Base-by-base conservation (phyloP, 371 early-diverging fungal species). In the Pancytospora epiphaga region DNA sequence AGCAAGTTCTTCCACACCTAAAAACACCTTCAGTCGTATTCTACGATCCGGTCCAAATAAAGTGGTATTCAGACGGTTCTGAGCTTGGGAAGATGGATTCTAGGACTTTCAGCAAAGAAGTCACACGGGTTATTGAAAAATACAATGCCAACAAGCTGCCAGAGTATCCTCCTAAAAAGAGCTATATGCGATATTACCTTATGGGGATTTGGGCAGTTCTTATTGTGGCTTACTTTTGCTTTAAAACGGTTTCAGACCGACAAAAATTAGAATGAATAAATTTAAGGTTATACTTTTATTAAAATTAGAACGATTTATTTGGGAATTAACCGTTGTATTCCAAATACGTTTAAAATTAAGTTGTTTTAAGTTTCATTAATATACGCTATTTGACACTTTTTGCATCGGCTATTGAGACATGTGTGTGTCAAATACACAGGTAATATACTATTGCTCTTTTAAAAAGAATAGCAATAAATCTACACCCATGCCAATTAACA, bases 31-130 rank as follows among this genome's bases (percentile, higher is more conserved):
- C 69, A 34, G 39, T 83, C 27, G 71, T 77, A 1, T 74, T 83
- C 50, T 83, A 75, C 72, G 76, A 83, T 52, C 82, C 83, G 49
- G 40, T 68, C 37, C 61, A 49, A 56, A 71, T 79, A 25, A 6
- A 65, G 1, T 83, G 83, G 69, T 81, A 68, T 47, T 60, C 74
- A 32, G 49, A 72, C 29, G 50, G 57, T 6, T 29, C n/a, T 3
- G 34, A 15, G 22, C 27, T 56, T 18, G 52, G 51, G 2, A 70
- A 63, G 39, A 25, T 77, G 1, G 34, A 60, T 9, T 58, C 61
- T 27, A 72, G 74, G 38, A 73, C 50, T 36, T 70, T 83, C 27
- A 58, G 50, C 12, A 37, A 72, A 30, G 33, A 25, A 9, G 63
- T 64, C 33, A 60, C 63, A 56, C 38, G 66, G 27, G 43, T 58